Conservation (phyloP, 176 grass and related monocot genomes). For the Phoenix roebelenii region DNA sequence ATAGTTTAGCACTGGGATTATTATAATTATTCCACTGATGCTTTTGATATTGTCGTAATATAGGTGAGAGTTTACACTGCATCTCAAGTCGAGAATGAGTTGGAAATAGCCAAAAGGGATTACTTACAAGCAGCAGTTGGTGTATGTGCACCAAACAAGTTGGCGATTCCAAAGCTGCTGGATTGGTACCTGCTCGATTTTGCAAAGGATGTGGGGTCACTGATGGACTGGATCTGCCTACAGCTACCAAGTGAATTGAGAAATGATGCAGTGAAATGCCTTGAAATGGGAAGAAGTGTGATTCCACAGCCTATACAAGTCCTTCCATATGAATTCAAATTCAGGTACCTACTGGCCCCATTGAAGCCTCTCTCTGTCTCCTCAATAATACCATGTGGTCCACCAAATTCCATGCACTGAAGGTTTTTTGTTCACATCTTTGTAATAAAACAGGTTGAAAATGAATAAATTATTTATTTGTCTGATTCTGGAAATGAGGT, state of each 20-base stretch:
- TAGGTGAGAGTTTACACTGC: conserved; percentile 87
- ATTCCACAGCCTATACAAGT: conserved; percentile 36
- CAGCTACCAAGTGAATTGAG: conserved; percentile 56
- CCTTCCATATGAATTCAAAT: conserved; percentile 83
- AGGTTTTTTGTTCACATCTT: conserved; percentile 4
- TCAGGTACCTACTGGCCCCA: conserved; percentile 70
- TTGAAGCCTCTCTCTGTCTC: neutral
- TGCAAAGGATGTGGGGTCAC: conserved; percentile 86
- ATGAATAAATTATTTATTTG: conserved; percentile 1
- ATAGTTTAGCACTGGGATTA: too few relatives aligned
- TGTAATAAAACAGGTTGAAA: conserved; percentile 3
- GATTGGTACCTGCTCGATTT: conserved; percentile 89
- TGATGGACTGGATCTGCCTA: conserved; percentile 98
- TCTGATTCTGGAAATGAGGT: conserved; percentile 1
- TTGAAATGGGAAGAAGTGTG: conserved; percentile 31
- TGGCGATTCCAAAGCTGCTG: conserved; percentile 80
- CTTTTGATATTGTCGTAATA: conserved; percentile 1
- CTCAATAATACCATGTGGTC: neutral
- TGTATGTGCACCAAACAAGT: conserved; percentile 43
- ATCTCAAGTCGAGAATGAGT: conserved; percentile 63
- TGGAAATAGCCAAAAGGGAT: conserved; percentile 73
- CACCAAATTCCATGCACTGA: too few relatives aligned
- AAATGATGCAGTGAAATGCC: conserved; percentile 28
- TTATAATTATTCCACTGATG: neutral
- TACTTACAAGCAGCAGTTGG: conserved; percentile 69